phyloP scores from a whole-genome alignment of 192 early-diverging fungal species.

The Gaertneriomyces semiglobifer region DNA sequence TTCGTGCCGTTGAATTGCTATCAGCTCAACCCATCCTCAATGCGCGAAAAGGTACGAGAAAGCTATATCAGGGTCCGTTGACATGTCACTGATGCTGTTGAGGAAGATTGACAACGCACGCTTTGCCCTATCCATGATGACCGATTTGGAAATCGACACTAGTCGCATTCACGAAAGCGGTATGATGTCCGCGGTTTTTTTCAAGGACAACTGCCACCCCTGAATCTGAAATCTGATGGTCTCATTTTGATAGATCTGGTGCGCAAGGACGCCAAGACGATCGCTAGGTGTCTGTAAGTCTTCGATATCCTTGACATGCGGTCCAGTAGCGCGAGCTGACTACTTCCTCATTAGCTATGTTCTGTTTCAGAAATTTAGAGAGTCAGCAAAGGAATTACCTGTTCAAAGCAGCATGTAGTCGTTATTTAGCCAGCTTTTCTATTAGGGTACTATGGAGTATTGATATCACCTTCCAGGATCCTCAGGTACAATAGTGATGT shows the following conservation, averaged over 20 bases:
- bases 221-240: not conserved
- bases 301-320: not conserved
- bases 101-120: slow-evolving; percentile 24
- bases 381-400: too few species aligned
- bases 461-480: too few species aligned
- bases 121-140: slow-evolving; percentile 28
- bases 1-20: slow-evolving; percentile 36
- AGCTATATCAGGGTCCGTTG: not conserved
- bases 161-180: slow-evolving; percentile 24
- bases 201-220: not conserved
- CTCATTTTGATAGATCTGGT: slow-evolving; percentile 16
- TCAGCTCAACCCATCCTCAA: slow-evolving; percentile 11
- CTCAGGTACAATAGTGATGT: too few species aligned
- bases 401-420: too few species aligned
- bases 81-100: not conserved
- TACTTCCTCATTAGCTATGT: too few species aligned
- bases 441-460: too few species aligned
- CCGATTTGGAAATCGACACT: slow-evolving; percentile 25
- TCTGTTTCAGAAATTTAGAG: too few species aligned
- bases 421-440: too few species aligned
- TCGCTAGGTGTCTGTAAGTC: slow-evolving; percentile 27
- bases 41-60: slow-evolving; percentile 24
- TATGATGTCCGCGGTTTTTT: not conserved
- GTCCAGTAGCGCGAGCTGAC: too few species aligned
- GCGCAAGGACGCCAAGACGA: slow-evolving; percentile 24